Base-by-base conservation (phyloP, 352 stramenopile species). In the Pythium phragmitis region DNA sequence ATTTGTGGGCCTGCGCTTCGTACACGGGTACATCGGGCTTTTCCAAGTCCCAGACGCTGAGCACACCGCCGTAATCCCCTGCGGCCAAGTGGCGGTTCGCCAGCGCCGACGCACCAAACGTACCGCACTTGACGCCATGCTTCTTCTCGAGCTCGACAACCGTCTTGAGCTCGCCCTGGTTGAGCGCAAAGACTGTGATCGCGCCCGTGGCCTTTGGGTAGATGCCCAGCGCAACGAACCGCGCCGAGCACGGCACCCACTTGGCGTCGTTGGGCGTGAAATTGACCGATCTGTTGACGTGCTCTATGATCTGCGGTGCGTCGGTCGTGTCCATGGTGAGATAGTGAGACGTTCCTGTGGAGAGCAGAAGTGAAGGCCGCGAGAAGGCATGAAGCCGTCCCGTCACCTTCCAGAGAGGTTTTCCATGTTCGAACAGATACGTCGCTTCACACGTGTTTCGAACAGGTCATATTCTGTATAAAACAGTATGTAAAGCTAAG, bases 221-320 rank as follows among this genome's bases (percentile, higher is more conserved):
- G 63, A 98, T 97, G 26, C 96, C 96, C 73, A 95, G 82, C 30
- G 86, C 81, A 46, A 98, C 91, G 66, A 99, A 97, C 17, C 87
- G 74, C 42, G 96, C 92, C 36, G 93, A 98, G 70, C 87, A 96
- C n/a, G 96, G 96, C 28, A 99, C 78, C 93, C 93, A 99, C 67
- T 91, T 91, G 49, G 85, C 92, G 70, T 98, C 94, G 63, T 98
- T 98, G 17, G 96, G 92, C 39, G 96, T 99, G 73, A 98, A 99
- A 36, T 70, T 82, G 9, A 98, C 70, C 69, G 79, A 92, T 70
- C 96, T 87, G 72, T 89, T 92, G 49, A 97, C 82, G 80, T 99
- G 96, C 77, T 99, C 96, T 62, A 99, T 98, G 66, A 99, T 89
- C 77, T 98, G 92, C 63, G 96, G 96, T 57, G 96, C 96, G 61